These are phyloP conservation scores for Monosporascus sp. DNA, from an alignment of 2,329 filamentous ascomycete species.

Conservation along the genomic window DNA sequence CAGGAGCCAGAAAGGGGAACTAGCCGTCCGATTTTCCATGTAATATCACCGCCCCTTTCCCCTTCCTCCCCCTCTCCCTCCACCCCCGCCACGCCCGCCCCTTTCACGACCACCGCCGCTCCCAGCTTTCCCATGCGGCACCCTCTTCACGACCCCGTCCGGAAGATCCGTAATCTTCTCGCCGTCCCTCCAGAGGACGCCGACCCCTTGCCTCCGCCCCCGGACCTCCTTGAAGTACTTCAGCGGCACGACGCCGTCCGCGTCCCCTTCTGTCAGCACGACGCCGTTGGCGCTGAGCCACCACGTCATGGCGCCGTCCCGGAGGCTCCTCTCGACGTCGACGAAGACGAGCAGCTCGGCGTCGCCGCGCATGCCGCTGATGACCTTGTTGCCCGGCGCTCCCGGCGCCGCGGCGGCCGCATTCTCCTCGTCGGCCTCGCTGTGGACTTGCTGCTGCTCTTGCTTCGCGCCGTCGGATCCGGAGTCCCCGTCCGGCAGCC, in stretches of 20 bases:
- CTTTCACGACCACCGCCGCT: constrained; percentile 30
- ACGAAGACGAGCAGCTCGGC: constrained; percentile 76
- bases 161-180: constrained; percentile 63
- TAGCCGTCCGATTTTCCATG: no score
- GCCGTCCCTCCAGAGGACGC: constrained; percentile 67
- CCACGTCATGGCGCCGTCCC: constrained; percentile 59
- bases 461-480: constrained; percentile 8
- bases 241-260: constrained; percentile 56
- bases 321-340: constrained; percentile 62
- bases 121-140: constrained; percentile 43
- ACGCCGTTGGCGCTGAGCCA: constrained; percentile 78
- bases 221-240: constrained; percentile 69
- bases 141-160: constrained; percentile 43
- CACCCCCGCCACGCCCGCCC: constrained; percentile 27
- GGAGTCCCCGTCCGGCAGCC: constrained; percentile 47
- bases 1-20: no score
- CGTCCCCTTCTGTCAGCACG: constrained; percentile 57
- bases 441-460: constrained; percentile 4
- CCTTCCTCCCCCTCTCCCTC: constrained; percentile 20
- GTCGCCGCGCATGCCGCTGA: constrained; percentile 75
- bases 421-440: constrained; percentile 1
- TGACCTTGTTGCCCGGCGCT: constrained; percentile 37
- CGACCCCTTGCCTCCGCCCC: constrained; percentile 53
- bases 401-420: constrained; percentile 15
- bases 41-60: constrained; percentile 13